phyloP scores from a whole-genome alignment of 1,139 yeast species.

The Debaryomyces fabryi region DNA sequence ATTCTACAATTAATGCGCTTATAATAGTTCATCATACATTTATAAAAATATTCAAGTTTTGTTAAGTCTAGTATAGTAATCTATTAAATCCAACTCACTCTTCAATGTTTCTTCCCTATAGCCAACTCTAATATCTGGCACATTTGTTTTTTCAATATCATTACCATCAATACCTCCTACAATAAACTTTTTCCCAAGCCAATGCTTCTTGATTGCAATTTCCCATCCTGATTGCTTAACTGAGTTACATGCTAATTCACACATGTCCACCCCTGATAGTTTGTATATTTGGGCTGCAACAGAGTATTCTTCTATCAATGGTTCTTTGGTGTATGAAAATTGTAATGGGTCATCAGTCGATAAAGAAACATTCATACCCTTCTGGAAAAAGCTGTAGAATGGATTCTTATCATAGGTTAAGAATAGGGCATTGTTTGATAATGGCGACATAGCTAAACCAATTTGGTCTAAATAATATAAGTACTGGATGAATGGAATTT shows the following conservation, averaged over 20 bases:
- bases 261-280: conserved; percentile 92
- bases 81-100: conserved; percentile 75
- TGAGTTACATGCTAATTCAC: conserved; percentile 86
- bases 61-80: conserved; percentile 50
- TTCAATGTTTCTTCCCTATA: conserved; percentile 80
- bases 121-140: conserved; percentile 82
- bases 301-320: conserved; percentile 95
- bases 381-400: conserved; percentile 82
- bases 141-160: conserved; percentile 91
- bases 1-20: conserved; percentile 10
- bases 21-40: neutral
- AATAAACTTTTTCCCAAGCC: conserved; percentile 81
- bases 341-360: conserved; percentile 79
- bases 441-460: conserved; percentile 98
- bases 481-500: conserved; percentile 92
- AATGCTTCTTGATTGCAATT: conserved; percentile 76
- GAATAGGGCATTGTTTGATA: conserved; percentile 93
- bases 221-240: conserved; percentile 95
- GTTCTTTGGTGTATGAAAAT: conserved; percentile 94
- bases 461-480: conserved; percentile 90
- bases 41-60: neutral
- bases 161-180: conserved; percentile 73
- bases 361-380: conserved; percentile 90
- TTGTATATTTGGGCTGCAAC: conserved; percentile 98
- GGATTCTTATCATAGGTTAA: conserved; percentile 95